Conservation (phyloP, 2,329 filamentous ascomycete genomes). For the Aspergillus hiratsukae region DNA sequence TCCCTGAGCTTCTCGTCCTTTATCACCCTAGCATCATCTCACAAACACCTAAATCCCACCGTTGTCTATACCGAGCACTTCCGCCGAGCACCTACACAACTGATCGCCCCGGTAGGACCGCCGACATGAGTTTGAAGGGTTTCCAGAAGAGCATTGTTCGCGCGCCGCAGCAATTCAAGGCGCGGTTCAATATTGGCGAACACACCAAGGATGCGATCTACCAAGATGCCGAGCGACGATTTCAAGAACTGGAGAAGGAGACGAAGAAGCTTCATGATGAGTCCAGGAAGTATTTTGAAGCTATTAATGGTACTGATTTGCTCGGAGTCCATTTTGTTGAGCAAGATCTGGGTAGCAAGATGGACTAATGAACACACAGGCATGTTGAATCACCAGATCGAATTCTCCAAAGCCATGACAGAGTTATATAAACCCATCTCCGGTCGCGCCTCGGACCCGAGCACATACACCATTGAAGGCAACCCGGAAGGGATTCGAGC, state of each 20-base stretch:
- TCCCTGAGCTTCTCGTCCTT: neutral
- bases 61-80: slow-evolving; percentile 2
- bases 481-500: slow-evolving; percentile 91
- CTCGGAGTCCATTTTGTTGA: neutral
- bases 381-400: slow-evolving; percentile 97
- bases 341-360: neutral
- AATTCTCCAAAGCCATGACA: slow-evolving; percentile 91
- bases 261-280: slow-evolving; percentile 97
- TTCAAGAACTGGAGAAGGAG: slow-evolving; percentile 88
- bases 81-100: neutral
- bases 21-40: neutral
- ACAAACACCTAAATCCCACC: neutral
- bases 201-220: slow-evolving; percentile 94
- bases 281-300: slow-evolving; percentile 93
- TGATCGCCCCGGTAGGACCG: slow-evolving; percentile 1
- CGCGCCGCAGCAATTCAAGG: slow-evolving; percentile 87
- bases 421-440: slow-evolving; percentile 99
- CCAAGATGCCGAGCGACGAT: slow-evolving; percentile 87
- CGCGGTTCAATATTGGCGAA: slow-evolving; percentile 92
- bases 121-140: slow-evolving; percentile 89
- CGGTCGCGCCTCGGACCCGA: slow-evolving; percentile 88
- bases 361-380: slow-evolving; percentile 39
- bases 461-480: slow-evolving; percentile 73
- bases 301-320: slow-evolving; percentile 71
- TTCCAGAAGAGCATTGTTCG: slow-evolving; percentile 85